A percentile compares a stretch with the other conserved stretches of the same genome.
Conservation (phyloP, 768 basidiomycete species). For the Obba rivulosa region DNA sequence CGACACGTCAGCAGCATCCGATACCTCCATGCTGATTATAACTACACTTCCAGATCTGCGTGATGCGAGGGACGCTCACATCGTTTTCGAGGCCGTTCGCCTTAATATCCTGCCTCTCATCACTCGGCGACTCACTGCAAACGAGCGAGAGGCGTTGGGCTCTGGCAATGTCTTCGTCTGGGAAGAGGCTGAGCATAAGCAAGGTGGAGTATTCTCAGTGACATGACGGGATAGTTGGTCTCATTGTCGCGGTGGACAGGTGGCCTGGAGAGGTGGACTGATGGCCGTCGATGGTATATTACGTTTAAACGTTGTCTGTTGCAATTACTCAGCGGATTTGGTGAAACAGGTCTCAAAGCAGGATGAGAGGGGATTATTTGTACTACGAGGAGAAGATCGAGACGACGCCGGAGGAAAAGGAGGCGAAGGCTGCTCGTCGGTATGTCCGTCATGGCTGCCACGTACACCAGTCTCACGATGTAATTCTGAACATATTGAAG, state of each 20-base stretch:
- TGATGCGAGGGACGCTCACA: constrained; percentile 74
- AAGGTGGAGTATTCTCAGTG: constrained; percentile 22
- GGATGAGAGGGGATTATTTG: constrained; percentile 78
- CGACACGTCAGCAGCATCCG: not conserved
- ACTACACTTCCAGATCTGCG: constrained; percentile 50
- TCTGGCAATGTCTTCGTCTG: constrained; percentile 82
- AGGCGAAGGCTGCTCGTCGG: constrained; percentile 77
- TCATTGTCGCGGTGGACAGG: constrained; percentile 23
- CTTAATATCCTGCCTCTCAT: constrained; percentile 65
- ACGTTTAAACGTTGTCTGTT: not conserved
- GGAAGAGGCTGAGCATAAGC: constrained; percentile 75
- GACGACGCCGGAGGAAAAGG: constrained; percentile 72
- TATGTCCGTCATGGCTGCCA: constrained; percentile 25
- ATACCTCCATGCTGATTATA: not conserved
- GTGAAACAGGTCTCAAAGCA: constrained; percentile 66
- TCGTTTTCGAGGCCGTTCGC: constrained; percentile 72
- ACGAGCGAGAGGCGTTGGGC: constrained; percentile 60
- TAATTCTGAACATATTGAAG: constrained; percentile 24
- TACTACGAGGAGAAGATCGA: constrained; percentile 85
- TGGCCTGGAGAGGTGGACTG: constrained; percentile 69
- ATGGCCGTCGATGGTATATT: constrained; percentile 68
- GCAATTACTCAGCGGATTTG: constrained; percentile 2
- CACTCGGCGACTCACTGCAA: constrained; percentile 61
- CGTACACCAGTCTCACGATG: not conserved
- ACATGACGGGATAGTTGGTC: constrained; percentile 4